Evolutionary conservation across 2,329 filamentous ascomycete genomes (phyloP), one percentile per base, ranked within the genome.

Genomic region (Hypoxylon sp.): DNA sequence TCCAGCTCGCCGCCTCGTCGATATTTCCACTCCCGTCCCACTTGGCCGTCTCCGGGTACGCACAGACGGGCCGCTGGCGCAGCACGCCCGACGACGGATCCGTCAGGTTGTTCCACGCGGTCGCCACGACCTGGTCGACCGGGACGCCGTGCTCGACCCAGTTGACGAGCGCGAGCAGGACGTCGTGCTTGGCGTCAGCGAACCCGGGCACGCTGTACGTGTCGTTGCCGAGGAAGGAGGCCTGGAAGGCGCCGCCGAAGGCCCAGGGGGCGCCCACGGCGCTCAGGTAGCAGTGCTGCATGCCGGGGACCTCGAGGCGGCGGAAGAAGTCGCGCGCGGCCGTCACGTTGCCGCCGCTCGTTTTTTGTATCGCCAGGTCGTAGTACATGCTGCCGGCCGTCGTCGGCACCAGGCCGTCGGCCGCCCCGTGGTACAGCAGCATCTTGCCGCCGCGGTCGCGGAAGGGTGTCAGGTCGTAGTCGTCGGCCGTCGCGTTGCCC

Each of bases 301-400:
- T 67, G 0, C 85, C 85, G 0, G 84, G 83, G n/a, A 87, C 78
- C 19, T 75, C 76, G 69, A 87, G 87, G 68, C 82, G 81, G 0
- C 77, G 73, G 72, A 84, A 88, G 71, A 84, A 84, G 8, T 82
- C 79, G 1, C 81, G 82, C 19, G 82, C 79, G 7, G 55, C 62
- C 13, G 69, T 68, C 34, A 73, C 50, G 13, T 73, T 68, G 2
- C 74, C 70, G 1, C 73, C 68, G 8, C 70, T 72, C 72, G 74
- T 76, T 6, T 65, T 60, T 2, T 67, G 7, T 17, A 71, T 65
- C 8, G 72, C 71, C 20, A 65, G 68, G 37, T 76, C 67, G 67
- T 79, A 79, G 59, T 77, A 79, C 39, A 75, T 47, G n/a, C 73
- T 65, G 3, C 74, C 72, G 19, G 75, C 75, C n/a, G 73, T 69